Evolutionary conservation across 2,329 filamentous ascomycete genomes (phyloP), one percentile per base, ranked within the genome.

Genomic region (Rasamsonia emersonii): DNA sequence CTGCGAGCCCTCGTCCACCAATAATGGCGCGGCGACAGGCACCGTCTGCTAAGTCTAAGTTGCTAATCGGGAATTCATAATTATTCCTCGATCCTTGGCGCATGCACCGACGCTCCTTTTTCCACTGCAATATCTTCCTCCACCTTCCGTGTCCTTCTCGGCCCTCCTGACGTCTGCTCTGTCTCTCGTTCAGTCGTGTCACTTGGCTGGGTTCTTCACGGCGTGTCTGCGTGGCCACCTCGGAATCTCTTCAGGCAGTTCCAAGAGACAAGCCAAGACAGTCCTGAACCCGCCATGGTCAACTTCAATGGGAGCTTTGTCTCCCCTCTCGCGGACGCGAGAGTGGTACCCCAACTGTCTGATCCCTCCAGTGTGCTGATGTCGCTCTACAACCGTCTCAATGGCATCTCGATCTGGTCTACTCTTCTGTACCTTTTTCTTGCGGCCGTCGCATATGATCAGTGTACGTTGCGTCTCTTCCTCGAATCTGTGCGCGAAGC

Each of bases 371-470:
- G 63, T 60, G 62, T 66, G 50, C 69, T 61, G 50, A 78, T 61
- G 66, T 72, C 52, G 49, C 61, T 60, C 49, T 77, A 64, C 45
- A n/a, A n/a, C n/a, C n/a, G n/a, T 27, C 14, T 38, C 32, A 66
- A 75, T 46, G 73, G 73, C 37, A 64, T 75, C 36, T 77, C 73
- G 47, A 56, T 72, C 59, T 76, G 76, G 68, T 79, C 79, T 40
- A 68, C 86, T 43, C 46, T 82, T 19, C 56, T 88, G 44, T 84
- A 84, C 10, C 41, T 91, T 30, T 56, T 95, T 35, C 66, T 81
- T 19, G 50, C 82, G 6, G 75, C 81, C 33, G 74, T 93, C 36
- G 73, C 78, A 39, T 96, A 95, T 59, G 89, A 96, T 62, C 89
- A 96, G 67, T 68, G 89, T 94, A 70, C 59, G 83, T 70, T 20